These are phyloP conservation scores for Phycomyces nitens DNA, from an alignment of 192 early-diverging fungal species.

Conservation along the genomic window DNA sequence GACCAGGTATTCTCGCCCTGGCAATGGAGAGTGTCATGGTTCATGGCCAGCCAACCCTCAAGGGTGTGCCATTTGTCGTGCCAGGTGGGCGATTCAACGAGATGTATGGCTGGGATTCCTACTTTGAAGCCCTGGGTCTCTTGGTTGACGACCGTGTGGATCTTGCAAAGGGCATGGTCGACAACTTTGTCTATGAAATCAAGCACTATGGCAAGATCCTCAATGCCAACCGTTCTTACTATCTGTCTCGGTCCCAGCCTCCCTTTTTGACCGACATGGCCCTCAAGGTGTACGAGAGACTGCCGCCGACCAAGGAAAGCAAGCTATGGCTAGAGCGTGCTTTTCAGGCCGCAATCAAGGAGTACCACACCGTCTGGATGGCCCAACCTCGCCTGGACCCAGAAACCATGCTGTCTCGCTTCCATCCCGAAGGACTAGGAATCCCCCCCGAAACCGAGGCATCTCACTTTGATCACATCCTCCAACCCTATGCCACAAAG, in stretches of 20 bases:
- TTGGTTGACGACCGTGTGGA: constrained; percentile 82
- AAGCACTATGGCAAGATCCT: constrained; percentile 97
- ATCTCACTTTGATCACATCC: constrained; percentile 80
- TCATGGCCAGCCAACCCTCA: constrained; percentile 46
- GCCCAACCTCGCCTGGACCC: constrained; percentile 69
- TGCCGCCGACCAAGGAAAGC: constrained; percentile 52
- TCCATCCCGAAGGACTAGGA: constrained; percentile 84
- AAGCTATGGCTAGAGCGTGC: constrained; percentile 69
- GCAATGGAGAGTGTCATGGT: constrained; percentile 55
- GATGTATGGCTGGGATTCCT: constrained; percentile 98
- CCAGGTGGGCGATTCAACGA: constrained; percentile 99
- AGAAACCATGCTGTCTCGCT: constrained; percentile 75
- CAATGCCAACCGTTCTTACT: constrained; percentile 97
- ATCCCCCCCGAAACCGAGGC: constrained; percentile 97
- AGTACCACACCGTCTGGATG: constrained; percentile 94
- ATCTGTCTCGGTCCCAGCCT: constrained; percentile 92
- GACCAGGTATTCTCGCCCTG: constrained; percentile 86
- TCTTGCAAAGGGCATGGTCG: constrained; percentile 90
- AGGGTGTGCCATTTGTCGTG: constrained; percentile 88
- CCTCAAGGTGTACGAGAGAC: constrained; percentile 65
- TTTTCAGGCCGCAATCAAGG: constrained; percentile 78
- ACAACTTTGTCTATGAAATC: constrained; percentile 96
- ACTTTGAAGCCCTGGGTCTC: constrained; percentile 91
- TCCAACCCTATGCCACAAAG: constrained; percentile 77
- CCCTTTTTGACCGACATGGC: constrained; percentile 97